Percentiles rank a stretch among this genome's conserved stretches.
Evolutionary conservation across 768 basidiomycete species (phyloP).

Genomic region (Rhodosporidiobolus odoratus): DNA sequence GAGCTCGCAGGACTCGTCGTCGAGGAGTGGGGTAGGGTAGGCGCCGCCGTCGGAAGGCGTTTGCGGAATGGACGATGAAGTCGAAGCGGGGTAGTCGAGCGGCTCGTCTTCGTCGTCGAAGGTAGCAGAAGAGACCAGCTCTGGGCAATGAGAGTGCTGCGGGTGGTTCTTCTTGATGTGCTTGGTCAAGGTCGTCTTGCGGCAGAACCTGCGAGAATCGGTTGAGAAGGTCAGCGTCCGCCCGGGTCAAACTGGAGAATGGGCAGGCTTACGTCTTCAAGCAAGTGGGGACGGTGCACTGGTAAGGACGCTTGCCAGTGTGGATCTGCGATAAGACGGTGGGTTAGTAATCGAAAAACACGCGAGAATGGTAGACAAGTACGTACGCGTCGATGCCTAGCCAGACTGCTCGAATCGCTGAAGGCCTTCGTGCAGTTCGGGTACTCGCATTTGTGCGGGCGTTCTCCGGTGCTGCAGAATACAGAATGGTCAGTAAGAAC

Average conservation of each 20-base stretch:
- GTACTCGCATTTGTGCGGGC: slow-evolving; percentile 76
- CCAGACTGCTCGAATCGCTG: slow-evolving; percentile 84
- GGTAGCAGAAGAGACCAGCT: slow-evolving; percentile 14
- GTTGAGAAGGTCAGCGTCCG: not conserved
- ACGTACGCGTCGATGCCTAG: slow-evolving; percentile 76
- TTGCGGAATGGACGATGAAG: not conserved
- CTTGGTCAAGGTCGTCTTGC: slow-evolving; percentile 48
- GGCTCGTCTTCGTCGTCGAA: slow-evolving; percentile 14
- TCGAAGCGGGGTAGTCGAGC: slow-evolving; percentile 1
- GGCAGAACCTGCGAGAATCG: slow-evolving; percentile 43
- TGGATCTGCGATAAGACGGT: slow-evolving; percentile 38
- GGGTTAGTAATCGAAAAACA: no score
- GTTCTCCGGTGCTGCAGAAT: slow-evolving; percentile 62
- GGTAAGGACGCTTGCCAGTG: slow-evolving; percentile 48
- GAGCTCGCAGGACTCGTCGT: not conserved
- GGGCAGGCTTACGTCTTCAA: slow-evolving; percentile 40
- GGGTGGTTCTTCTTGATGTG: slow-evolving; percentile 46
- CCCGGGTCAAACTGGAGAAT: not conserved
- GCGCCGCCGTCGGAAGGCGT: not conserved
- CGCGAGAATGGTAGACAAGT: no score
- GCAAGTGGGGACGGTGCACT: slow-evolving; percentile 43
- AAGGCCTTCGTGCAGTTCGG: slow-evolving; percentile 74
- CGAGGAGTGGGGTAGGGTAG: not conserved
- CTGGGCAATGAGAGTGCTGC: slow-evolving; percentile 19
- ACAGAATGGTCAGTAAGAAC: not conserved